Evolutionary conservation across 305 asterid species (phyloP), one percentile per base, ranked within the genome.

Genomic region (Caryopteris hybrid): DNA sequence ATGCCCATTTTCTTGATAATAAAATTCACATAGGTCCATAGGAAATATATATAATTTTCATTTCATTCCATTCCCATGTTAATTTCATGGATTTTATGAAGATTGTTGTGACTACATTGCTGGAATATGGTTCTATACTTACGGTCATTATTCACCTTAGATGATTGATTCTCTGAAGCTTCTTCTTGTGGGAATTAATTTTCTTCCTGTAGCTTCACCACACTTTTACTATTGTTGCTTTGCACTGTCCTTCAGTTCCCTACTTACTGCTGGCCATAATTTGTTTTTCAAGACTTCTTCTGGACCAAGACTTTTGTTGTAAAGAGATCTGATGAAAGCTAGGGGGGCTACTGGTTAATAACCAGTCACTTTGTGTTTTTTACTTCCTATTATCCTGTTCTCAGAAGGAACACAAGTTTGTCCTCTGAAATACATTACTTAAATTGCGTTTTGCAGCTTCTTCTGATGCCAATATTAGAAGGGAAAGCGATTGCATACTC

Each of bases 401-500:
- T 36, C 41, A 36, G 41, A 36, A 36, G 41, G 41, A 6, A 36
- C 10, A 36, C 2, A 36, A 36, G 41, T 48, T 48, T 43, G 16
- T 46, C 31, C 46, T 63, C 78, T 59, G 36, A 68, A 39, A 51
- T 14, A 10, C 52, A 16, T 70, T 34, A 52, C 61, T 5, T 56
- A 55, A 33, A 64, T 66, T 69, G 66, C 50, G 46, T 34, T 71
- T 18, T 80, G 74, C 91, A 95, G 99, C 91, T 95, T 64, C 84
- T 87, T 47, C 21, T 95, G 79, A 83, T 83, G 79, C 99, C 99
- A 52, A 75, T 95, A 85, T 76, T 95, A 69, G 96, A 95, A 66
- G 98, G 99, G 66, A 91, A 77, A 80, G 99, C 98, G 51, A 20
- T 89, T 54, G 72, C 81, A 45, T 95, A 86, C 83, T 89, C 98